Base-by-base conservation (phyloP, 192 early-diverging fungal species). In the Lobosporangium transversale region DNA sequence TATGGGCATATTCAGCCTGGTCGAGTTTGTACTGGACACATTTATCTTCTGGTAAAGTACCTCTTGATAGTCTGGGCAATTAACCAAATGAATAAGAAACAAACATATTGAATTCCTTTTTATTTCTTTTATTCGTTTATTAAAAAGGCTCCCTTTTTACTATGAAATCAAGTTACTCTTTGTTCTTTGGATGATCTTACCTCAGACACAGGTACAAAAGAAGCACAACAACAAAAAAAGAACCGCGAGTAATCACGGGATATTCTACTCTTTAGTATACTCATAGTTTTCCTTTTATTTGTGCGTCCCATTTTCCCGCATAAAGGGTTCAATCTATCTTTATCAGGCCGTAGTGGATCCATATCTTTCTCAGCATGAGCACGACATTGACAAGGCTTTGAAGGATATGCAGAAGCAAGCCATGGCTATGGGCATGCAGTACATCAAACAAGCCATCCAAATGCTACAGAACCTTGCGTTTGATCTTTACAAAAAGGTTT, bases 181-280 rank as follows among this genome's bases (percentile, higher is more conserved):
- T 43, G 59, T 76, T 3, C 64, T 76, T 27, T 76, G 73, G 73
- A 76, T 76, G 73, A 67, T 76, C 37, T 17, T 76, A 10, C 73
- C 73, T 0, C 73, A 76, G 58, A 76, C 73, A 2, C 73, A 76
- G 58, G 73, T 76, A 61, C 23, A 21, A 26, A n/a, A n/a, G n/a
- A n/a, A n/a, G n/a, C n/a, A n/a, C n/a, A n/a, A n/a, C n/a, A n/a
- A n/a, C n/a, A n/a, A n/a, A n/a, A n/a, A n/a, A n/a, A n/a, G n/a
- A n/a, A n/a, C n/a, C n/a, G n/a, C n/a, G n/a, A n/a, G n/a, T n/a
- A n/a, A n/a, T n/a, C n/a, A n/a, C n/a, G n/a, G n/a, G n/a, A n/a
- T n/a, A n/a, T n/a, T n/a, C n/a, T n/a, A n/a, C n/a, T n/a, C n/a
- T n/a, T n/a, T n/a, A n/a, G n/a, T n/a, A n/a, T n/a, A n/a, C n/a